Evolutionary conservation across 352 stramenopile genomes (phyloP), one percentile per base, ranked within the genome.

Genomic region (Globisporangium barbulae): DNA sequence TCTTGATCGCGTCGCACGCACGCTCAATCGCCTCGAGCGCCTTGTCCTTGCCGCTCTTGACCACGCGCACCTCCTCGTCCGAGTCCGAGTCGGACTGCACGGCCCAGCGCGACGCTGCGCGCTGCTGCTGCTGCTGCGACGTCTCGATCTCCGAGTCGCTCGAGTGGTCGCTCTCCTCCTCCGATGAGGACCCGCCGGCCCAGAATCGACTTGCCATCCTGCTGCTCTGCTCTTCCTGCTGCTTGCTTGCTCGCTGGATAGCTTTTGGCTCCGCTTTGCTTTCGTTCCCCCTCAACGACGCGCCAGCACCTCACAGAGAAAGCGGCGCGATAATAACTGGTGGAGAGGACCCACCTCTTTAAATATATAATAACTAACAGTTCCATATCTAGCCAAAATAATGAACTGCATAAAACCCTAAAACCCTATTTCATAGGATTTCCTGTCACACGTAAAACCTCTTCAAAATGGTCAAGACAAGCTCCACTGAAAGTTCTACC

Each of bases 31-130:
- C 69, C 56, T 90, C 75, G 35, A 96, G 80, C 53, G 92, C 84
- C 61, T 95, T 94, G 68, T 98, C 91, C 83, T 98, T 98, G 63
- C 85, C 93, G 33, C 87, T 97, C 81, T 98, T 98, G 58, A 98
- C 97, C 59, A 99, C 97, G 68, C 97, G 91, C 56, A 91, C 85
- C 67, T 96, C 88, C 62, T 96, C 85, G 2, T 95, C 86, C 30
- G 71, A 87, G 35, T 94, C 86, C 60, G 84, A 94, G 66, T 94
- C 88, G 52, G 81, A 93, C 67, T 92, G 75, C 58, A 94, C 83
- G 17, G 80, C 83, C 85, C 85, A 94, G 60, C 83, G 83, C 22
- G 86, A 90, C 41, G 83, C 84, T 5, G 77, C 82, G 65, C 84
- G 78, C 63, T 81, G 76, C 65, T 86, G 75, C 75, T 89, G 76